These are phyloP conservation scores for Scheffersomyces spartinae DNA, from an alignment of 805 yeast genomes.

Conservation along the genomic window DNA sequence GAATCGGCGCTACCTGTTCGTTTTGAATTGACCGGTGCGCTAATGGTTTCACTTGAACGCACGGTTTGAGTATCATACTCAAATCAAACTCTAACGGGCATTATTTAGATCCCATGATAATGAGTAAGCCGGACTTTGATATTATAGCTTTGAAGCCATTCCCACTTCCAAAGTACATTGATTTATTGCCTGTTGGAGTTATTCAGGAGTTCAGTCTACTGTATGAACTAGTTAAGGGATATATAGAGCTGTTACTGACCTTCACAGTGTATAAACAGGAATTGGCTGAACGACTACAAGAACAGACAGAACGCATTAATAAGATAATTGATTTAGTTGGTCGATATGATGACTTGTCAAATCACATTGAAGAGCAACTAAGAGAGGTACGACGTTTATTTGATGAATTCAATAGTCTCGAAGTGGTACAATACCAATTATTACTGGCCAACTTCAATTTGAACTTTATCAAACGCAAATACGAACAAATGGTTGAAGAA, in stretches of 20 bases:
- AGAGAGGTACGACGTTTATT: conserved; percentile 13
- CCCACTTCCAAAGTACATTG: conserved; percentile 18
- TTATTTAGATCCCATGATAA: neutral
- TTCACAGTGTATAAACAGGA: conserved; percentile 8
- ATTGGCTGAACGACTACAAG: conserved; percentile 6
- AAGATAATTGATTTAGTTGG: conserved; percentile 9
- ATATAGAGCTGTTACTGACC: conserved; percentile 12
- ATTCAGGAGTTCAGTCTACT: conserved; percentile 15
- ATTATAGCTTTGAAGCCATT: conserved; percentile 7
- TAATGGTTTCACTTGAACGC: too few relatives aligned
- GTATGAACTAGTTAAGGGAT: conserved; percentile 20
- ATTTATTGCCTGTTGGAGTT: conserved; percentile 16
- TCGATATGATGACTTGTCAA: conserved; percentile 11
- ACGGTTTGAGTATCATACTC: neutral
- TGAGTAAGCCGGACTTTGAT: neutral
- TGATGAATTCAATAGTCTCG: conserved; percentile 21
- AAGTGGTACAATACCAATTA: conserved; percentile 27
- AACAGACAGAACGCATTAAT: conserved; percentile 10
- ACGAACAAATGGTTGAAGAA: too few relatives aligned
- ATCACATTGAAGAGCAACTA: conserved; percentile 13
- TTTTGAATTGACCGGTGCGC: neutral
- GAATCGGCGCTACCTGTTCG: neutral
- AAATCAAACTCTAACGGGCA: neutral
- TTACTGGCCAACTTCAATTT: conserved; percentile 25
- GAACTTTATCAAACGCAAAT: too few relatives aligned